phyloP scores from a whole-genome alignment of 2,329 filamentous ascomycete genomes.

The Colletotrichum sp. region DNA sequence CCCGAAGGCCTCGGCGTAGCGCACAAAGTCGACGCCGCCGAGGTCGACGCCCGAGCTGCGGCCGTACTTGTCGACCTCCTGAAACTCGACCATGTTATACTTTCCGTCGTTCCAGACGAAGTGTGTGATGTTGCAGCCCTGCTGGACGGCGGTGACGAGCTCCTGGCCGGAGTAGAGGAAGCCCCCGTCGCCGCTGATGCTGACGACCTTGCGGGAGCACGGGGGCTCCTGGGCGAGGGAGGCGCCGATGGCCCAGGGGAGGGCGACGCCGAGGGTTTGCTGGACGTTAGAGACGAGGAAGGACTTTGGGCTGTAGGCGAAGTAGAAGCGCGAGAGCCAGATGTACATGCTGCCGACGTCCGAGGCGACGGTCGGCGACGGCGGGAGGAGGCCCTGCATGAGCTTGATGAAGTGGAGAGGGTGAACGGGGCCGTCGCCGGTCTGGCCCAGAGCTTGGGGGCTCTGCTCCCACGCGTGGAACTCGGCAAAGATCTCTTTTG shows the following conservation, averaged over 20 bases:
- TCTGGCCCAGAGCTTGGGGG: constrained; percentile 22
- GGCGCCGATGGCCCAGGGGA: constrained; percentile 53
- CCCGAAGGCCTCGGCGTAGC: constrained; percentile 51
- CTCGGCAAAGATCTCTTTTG: constrained; percentile 36
- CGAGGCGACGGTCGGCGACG: constrained; percentile 45
- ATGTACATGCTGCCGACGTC: constrained; percentile 56
- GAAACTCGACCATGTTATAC: constrained; percentile 58
- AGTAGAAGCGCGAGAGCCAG: constrained; percentile 51
- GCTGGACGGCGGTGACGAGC: constrained; percentile 48
- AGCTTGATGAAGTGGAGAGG: constrained; percentile 49
- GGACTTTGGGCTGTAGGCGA: constrained; percentile 45
- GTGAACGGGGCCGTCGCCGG: constrained; percentile 39
- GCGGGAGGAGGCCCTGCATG: constrained; percentile 43
- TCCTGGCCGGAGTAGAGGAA: constrained; percentile 55
- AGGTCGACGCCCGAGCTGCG: constrained; percentile 47
- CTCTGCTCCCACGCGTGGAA: constrained; percentile 38
- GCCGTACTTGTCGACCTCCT: constrained; percentile 55
- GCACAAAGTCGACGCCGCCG: constrained; percentile 52
- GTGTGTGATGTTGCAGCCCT: constrained; percentile 53
- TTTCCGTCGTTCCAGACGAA: constrained; percentile 55
- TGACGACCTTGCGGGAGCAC: constrained; percentile 48
- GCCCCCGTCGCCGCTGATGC: constrained; percentile 50
- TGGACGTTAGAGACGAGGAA: constrained; percentile 53
- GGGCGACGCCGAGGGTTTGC: constrained; percentile 52
- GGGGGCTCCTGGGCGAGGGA: constrained; percentile 46